phyloP scores from a whole-genome alignment of 2,329 filamentous ascomycete genomes.

The Pseudohalonectria lignicola region DNA sequence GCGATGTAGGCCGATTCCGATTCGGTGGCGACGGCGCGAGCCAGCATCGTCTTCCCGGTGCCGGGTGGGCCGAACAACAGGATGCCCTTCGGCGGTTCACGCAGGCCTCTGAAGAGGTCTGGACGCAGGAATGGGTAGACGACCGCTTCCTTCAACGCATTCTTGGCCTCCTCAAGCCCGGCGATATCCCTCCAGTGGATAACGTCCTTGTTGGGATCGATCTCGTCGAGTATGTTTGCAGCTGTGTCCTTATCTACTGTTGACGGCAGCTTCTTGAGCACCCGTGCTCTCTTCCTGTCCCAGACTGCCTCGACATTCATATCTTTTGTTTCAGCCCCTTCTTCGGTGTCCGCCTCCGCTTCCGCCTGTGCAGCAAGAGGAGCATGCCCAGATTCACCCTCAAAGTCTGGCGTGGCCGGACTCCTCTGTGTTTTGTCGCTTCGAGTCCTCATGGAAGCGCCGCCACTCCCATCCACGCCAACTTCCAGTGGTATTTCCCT shows the following conservation, averaged over 20 bases:
- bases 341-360: slow-evolving; percentile 22
- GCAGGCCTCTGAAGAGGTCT: slow-evolving; percentile 88
- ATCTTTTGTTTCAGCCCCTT: slow-evolving; percentile 23
- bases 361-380: too few species aligned
- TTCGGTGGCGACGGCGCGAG: slow-evolving; percentile 87
- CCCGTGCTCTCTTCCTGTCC: slow-evolving; percentile 48
- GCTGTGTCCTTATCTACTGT: slow-evolving; percentile 76
- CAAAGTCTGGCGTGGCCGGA: background rate
- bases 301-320: too few species aligned
- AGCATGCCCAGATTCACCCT: too few species aligned
- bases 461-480: too few species aligned
- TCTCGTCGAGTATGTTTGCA: slow-evolving; percentile 89
- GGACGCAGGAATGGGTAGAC: slow-evolving; percentile 94
- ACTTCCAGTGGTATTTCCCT: too few species aligned
- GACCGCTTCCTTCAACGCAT: slow-evolving; percentile 85
- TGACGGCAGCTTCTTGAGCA: slow-evolving; percentile 69
- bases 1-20: slow-evolving; percentile 94
- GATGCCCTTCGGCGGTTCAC: slow-evolving; percentile 91
- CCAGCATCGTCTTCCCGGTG: slow-evolving; percentile 98
- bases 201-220: slow-evolving; percentile 87
- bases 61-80: slow-evolving; percentile 91
- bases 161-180: slow-evolving; percentile 82
- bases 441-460: too few species aligned
- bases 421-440: too few species aligned
- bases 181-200: slow-evolving; percentile 93